Evolutionary conservation across 176 grass and related monocot species (phyloP).

Genomic region (Saccharum spontaneum): DNA sequence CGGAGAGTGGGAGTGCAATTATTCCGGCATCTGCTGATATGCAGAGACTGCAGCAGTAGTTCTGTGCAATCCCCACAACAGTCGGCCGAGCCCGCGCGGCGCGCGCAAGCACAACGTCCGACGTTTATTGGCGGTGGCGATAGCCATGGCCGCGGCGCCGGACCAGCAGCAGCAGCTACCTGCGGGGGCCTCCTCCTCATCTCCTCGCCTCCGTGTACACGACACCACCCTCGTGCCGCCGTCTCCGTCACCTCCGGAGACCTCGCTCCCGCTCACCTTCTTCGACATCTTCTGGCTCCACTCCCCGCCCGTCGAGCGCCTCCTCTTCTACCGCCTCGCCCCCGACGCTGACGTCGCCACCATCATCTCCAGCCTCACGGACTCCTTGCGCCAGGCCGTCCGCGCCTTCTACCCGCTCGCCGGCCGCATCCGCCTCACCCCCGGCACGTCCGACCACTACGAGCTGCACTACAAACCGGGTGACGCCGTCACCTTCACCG

Average conservation of each 20-base stretch:
- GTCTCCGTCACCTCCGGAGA: not conserved
- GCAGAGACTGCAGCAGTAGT: no score
- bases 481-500: slow-evolving; percentile 56
- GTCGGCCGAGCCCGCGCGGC: no score
- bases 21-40: no score
- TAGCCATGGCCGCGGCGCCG: not conserved
- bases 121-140: not conserved
- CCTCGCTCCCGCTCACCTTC: slow-evolving; percentile 49
- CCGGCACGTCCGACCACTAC: slow-evolving; percentile 6
- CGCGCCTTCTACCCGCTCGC: slow-evolving; percentile 48
- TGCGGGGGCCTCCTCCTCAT: not conserved
- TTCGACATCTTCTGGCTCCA: slow-evolving; percentile 49
- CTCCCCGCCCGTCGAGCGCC: slow-evolving; percentile 40
- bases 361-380: slow-evolving; percentile 39
- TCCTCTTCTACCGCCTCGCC: slow-evolving; percentile 51
- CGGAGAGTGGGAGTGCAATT: no score
- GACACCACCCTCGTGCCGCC: slow-evolving; percentile 21
- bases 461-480: slow-evolving; percentile 49
- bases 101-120: no score
- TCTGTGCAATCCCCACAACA: no score
- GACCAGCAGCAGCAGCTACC: not conserved
- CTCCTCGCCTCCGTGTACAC: not conserved
- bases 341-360: slow-evolving; percentile 1
- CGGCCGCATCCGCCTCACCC: slow-evolving; percentile 30
- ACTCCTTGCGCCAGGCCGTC: slow-evolving; percentile 34